Evolutionary conservation across 2,329 filamentous ascomycete genomes (phyloP).

Genomic region (Alternaria gaisen): DNA sequence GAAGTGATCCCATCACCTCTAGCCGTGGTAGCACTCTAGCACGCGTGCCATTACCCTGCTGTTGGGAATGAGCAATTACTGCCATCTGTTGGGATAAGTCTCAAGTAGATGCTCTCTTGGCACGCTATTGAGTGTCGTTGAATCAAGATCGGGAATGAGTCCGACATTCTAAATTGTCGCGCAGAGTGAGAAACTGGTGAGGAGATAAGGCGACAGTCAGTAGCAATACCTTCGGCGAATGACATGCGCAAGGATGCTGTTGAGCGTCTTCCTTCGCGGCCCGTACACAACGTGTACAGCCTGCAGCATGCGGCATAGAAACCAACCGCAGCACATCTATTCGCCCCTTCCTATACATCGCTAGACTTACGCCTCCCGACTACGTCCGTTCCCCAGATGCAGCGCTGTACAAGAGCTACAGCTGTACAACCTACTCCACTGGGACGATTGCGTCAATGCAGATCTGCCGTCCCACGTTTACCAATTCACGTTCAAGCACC

Average conservation of each 20-base stretch:
- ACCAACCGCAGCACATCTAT: background rate
- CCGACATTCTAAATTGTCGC: background rate
- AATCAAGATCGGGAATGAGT: background rate
- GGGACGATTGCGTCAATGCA: conserved; percentile 7
- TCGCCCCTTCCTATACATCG: background rate
- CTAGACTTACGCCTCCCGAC: background rate
- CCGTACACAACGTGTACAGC: conserved; percentile 7
- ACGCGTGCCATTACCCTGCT: conserved; percentile 11
- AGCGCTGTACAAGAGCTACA: conserved; percentile 1
- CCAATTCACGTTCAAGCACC: conserved; percentile 4
- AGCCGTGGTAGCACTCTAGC: conserved; percentile 13
- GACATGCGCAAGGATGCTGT: background rate
- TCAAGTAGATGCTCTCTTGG: conserved; percentile 19
- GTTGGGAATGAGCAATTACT: conserved; percentile 19
- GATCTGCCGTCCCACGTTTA: conserved; percentile 17
- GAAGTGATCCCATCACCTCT: conserved; percentile 14
- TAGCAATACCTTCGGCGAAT: background rate
- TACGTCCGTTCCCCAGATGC: background rate
- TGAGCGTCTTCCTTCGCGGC: background rate
- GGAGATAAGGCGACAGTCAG: background rate
- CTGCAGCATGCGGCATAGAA: conserved; percentile 1
- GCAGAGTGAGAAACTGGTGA: background rate
- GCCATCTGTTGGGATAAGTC: conserved; percentile 9
- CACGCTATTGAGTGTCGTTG: background rate
- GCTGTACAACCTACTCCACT: conserved; percentile 10